Base-by-base conservation (phyloP, 2,329 filamentous ascomycete genomes). In the Cadophora sp. region DNA sequence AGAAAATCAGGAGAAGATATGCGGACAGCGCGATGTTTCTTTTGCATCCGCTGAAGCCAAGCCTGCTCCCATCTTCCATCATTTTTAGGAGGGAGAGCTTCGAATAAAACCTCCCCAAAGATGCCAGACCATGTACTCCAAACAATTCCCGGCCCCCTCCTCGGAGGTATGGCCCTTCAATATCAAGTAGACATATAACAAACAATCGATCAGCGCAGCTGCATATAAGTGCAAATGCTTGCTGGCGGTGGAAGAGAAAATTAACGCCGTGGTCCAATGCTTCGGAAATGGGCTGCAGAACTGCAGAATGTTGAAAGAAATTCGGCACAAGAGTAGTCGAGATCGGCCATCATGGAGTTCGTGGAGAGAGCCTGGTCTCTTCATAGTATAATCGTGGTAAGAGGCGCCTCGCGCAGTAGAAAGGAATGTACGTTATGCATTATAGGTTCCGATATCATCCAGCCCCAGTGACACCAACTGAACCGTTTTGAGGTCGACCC, bases 401-500 rank as follows among this genome's bases (percentile, higher is more conserved):
- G 61, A 65, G 62, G 69, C 69, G 65, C 69, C 63, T 66, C 60
- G 68, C 68, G 67, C 51, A 39, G 66, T 45, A 68, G 55, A 73
- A 72, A 22, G 61, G 66, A 71, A 71, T 66, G 51, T 64, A 71
- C 67, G 70, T 73, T 68, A 72, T 69, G 68, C 69, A 70, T 71
- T 73, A 68, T 60, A 62, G 20, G 36, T 18, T 18, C 39, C 56
- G 64, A 59, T 18, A 47, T 75, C 59, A 78, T 59, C 70, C 69
- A 24, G 75, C 71, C 62, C 76, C 76, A 59, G 74, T 75, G 8
- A 78, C 74, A 3, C 76, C 76, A 22, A 78, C 72, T 3, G 75
- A 75, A 11, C 75, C 76, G 66, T 77, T 77, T 59, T 73, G 76
- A 22, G 75, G 72, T 61, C 75, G 72, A 55, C 75, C 75, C 76